These are phyloP conservation scores for Adansonia rubrostipa DNA, from an alignment of 441 rosid species.

Conservation along the genomic window DNA sequence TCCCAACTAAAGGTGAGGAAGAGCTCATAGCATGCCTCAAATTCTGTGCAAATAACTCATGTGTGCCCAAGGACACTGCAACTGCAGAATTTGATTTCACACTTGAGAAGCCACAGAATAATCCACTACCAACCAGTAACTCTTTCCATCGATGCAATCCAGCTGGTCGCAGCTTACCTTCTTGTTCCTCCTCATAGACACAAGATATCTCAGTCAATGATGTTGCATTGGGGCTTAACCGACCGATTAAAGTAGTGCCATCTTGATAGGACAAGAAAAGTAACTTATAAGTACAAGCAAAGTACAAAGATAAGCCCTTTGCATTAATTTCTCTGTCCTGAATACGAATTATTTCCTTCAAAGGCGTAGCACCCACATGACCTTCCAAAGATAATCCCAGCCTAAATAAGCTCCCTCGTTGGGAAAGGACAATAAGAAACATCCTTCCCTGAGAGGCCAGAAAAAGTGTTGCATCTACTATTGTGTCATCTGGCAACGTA, in stretches of 20 bases:
- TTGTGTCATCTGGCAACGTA: constrained; percentile 81
- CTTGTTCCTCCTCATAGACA: constrained; percentile 84
- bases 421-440: constrained; percentile 94
- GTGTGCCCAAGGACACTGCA: constrained; percentile 68
- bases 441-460: constrained; percentile 85
- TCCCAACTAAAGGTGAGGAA: constrained; percentile 91
- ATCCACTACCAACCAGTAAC: constrained; percentile 78
- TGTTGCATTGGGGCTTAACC: constrained; percentile 72
- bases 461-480: constrained; percentile 91
- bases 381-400: constrained; percentile 79
- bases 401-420: constrained; percentile 81
- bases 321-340: constrained; percentile 68
- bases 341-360: constrained; percentile 79
- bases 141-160: constrained; percentile 98
- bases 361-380: constrained; percentile 88
- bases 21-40: constrained; percentile 86
- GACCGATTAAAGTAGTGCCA: constrained; percentile 87
- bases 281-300: constrained; percentile 78
- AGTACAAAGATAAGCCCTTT: constrained; percentile 92
- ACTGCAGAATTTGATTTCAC: constrained; percentile 80
- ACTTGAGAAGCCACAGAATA: constrained; percentile 88
- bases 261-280: constrained; percentile 91
- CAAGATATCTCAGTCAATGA: constrained; percentile 76
- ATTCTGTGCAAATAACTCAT: constrained; percentile 81
- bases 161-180: constrained; percentile 71